Percentiles rank a stretch among this genome's conserved stretches.
Evolutionary conservation across 2,329 filamentous ascomycete genomes (phyloP).

Genomic region (Fusarium sulawesiense): DNA sequence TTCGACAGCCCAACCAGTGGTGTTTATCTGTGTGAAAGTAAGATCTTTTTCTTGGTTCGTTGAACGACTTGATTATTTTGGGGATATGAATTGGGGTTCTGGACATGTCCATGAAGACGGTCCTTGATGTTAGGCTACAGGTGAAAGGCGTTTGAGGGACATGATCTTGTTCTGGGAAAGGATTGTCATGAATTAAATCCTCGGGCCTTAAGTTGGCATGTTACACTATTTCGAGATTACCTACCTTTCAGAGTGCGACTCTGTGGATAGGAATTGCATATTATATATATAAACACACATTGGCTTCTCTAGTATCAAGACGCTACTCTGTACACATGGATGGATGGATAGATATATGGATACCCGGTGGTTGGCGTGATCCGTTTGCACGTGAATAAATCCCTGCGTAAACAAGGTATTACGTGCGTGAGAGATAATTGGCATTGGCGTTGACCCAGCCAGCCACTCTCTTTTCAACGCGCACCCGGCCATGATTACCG

Average conservation of each 20-base stretch:
- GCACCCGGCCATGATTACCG: conserved; percentile 33
- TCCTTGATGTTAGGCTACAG: conserved; percentile 45
- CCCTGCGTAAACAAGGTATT: conserved; percentile 11
- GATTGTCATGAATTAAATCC: conserved; percentile 45
- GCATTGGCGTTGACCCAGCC: conserved; percentile 9
- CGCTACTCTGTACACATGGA: not conserved
- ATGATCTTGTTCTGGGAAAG: conserved; percentile 27
- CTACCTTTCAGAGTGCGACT: conserved; percentile 6
- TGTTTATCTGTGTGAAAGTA: conserved; percentile 21
- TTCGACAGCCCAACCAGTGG: conserved; percentile 17
- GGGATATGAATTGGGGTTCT: conserved; percentile 42
- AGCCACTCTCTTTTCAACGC: conserved; percentile 38
- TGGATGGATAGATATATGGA: not conserved
- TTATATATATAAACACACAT: conserved; percentile 16
- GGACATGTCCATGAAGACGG: conserved; percentile 40
- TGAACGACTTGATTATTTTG: conserved; percentile 46
- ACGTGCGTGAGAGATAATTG: conserved; percentile 2
- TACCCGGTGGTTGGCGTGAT: not conserved
- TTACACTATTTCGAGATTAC: conserved; percentile 13
- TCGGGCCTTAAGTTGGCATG: conserved; percentile 30
- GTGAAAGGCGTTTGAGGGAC: conserved; percentile 44
- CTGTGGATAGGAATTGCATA: conserved; percentile 23
- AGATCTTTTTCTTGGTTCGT: conserved; percentile 41
- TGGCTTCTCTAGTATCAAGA: conserved; percentile 3
- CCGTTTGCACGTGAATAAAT: conserved; percentile 37